Evolutionary conservation across 768 basidiomycete genomes (phyloP), one percentile per base, ranked within the genome.

Genomic region (Lentinula raphanica): DNA sequence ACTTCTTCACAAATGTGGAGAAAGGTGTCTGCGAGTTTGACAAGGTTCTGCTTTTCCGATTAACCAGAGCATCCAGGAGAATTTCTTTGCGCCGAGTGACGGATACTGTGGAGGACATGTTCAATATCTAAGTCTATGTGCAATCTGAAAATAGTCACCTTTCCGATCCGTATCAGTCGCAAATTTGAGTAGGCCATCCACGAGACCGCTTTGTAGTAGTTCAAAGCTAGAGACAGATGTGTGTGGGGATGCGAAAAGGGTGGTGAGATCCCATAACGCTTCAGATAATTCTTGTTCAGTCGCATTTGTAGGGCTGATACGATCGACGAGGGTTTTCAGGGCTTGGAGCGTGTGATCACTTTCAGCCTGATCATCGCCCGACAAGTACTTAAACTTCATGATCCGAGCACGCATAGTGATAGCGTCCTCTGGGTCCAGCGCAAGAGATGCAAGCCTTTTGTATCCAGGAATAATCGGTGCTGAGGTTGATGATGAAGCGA

Each of bases 171-270:
- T 75, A 59, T 88, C 85, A 3, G 88, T 90, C 4, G 92, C 84
- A 70, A 93, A 93, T 56, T 82, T 83, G 54, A 98, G 77, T 55
- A 98, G 69, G 12, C 86, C 87, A 63, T 95, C 94, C 2, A 98
- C 89, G 4, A 97, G 82, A 2, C 96, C 97, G 66, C 93, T 96
- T 68, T 98, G 90, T 58, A 98, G 74, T 48, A 98, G 72, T 73
- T 99, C 97, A 63, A 98, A 99, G 71, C 94, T 97, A 2, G 94
- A 98, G 4, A 98, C 84, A 8, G 93, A 88, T 4, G 81, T 82
- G 67, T 83, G 81, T 27, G 87, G 82, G 12, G 85, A 85, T 1
- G 86, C 74, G 67, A 99, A 95, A 40, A 94, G 78, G 32, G 81
- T 81, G 1, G 91, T 91, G n/a, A 99, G 75, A 62, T 88, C 86